A percentile compares a stretch with the other conserved stretches of the same genome.
phyloP scores from a whole-genome alignment of 495 filamentous ascomycete species.

The Hypoxylon intermedium region DNA sequence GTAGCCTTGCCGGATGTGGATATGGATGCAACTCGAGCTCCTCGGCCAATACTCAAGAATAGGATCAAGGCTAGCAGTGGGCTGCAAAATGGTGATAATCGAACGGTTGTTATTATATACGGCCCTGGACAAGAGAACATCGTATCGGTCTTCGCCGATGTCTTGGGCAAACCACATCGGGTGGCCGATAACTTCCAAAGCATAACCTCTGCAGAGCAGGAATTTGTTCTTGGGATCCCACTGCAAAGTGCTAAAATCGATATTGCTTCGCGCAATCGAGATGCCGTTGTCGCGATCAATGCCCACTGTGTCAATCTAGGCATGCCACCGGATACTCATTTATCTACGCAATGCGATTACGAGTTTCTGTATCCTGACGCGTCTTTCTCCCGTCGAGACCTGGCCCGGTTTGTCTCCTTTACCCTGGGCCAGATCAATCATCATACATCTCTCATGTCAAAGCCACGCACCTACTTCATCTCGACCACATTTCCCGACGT shows the following conservation, averaged over 20 bases:
- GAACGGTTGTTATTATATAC: conserved; percentile 67
- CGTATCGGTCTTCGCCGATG: conserved; percentile 70
- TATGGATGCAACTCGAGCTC: conserved; percentile 39
- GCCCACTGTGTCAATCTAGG: conserved; percentile 74
- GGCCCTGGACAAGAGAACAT: conserved; percentile 67
- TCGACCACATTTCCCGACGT: conserved; percentile 88
- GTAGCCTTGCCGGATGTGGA: conserved; percentile 31
- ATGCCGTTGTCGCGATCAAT: conserved; percentile 68
- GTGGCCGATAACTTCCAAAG: conserved; percentile 60
- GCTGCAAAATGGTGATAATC: conserved; percentile 54
- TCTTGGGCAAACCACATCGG: conserved; percentile 70
- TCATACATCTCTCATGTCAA: conserved; percentile 76
- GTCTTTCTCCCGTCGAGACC: conserved; percentile 75
- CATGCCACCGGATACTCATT: conserved; percentile 67
- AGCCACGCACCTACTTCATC: conserved; percentile 79
- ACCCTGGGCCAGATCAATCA: conserved; percentile 76
- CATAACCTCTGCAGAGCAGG: conserved; percentile 56
- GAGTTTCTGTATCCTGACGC: conserved; percentile 80
- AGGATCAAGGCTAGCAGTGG: conserved; percentile 44
- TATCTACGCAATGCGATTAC: conserved; percentile 74
- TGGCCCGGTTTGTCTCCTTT: conserved; percentile 77
- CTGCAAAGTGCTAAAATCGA: conserved; percentile 60
- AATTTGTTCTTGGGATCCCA: conserved; percentile 64
- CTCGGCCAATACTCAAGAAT: conserved; percentile 33
- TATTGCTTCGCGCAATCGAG: conserved; percentile 58